Percentiles rank a stretch among this genome's conserved stretches.
Conservation (phyloP, 768 basidiomycete species). For the Trichaptum fuscoviolaceum region DNA sequence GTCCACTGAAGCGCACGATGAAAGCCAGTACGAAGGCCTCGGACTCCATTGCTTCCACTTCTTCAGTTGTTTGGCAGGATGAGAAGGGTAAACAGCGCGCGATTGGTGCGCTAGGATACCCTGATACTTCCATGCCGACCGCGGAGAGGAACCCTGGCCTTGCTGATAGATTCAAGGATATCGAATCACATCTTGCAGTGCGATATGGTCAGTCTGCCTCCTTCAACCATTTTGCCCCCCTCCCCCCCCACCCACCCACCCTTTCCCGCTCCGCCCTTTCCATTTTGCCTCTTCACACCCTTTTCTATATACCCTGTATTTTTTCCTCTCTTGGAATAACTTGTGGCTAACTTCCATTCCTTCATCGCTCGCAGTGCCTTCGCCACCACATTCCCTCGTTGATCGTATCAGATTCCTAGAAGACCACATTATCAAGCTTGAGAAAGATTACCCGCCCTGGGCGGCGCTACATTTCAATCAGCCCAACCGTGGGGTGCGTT, state of each 20-base stretch:
- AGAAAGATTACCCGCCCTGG: conserved; percentile 84
- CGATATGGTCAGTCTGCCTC: conserved; percentile 53
- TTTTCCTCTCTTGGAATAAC: no score
- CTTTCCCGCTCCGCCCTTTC: background rate
- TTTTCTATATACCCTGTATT: background rate
- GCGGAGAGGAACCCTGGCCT: conserved; percentile 51
- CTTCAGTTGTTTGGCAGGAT: background rate
- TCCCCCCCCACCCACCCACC: background rate
- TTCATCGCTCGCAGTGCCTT: conserved; percentile 48
- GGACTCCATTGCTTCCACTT: background rate
- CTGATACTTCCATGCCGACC: conserved; percentile 28
- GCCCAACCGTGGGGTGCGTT: conserved; percentile 69
- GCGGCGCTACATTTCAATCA: conserved; percentile 87
- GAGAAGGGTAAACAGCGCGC: conserved; percentile 41
- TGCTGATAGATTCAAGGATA: conserved; percentile 56
- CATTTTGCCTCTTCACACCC: background rate
- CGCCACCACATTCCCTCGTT: conserved; percentile 58
- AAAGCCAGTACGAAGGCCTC: conserved; percentile 22
- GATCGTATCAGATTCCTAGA: conserved; percentile 66
- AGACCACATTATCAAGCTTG: conserved; percentile 69
- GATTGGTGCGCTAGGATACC: conserved; percentile 8
- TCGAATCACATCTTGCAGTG: conserved; percentile 69
- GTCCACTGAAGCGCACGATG: conserved; percentile 61
- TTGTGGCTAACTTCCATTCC: background rate
- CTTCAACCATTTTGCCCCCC: conserved; percentile 4